Percentiles rank a stretch among this genome's conserved stretches.
phyloP scores from a whole-genome alignment of 192 early-diverging fungal genomes.

The Linnemannia zychae region DNA sequence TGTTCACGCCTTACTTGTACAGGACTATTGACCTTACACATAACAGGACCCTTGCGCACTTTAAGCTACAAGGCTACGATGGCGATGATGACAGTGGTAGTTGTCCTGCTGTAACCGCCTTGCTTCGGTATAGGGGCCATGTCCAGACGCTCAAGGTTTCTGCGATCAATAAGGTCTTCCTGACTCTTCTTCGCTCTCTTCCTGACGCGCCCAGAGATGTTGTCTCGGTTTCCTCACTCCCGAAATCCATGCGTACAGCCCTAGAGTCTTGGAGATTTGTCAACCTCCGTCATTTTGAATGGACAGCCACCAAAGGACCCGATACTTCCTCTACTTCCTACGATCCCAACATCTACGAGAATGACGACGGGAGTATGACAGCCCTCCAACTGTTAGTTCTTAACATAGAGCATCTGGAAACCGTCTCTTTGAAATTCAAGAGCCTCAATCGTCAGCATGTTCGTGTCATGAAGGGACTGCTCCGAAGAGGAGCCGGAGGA shows the following conservation, averaged over 20 bases:
- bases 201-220: neutral
- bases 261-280: neutral
- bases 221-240: neutral
- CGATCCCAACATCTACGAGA: neutral
- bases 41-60: neutral
- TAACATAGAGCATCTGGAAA: neutral
- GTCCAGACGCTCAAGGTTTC: neutral
- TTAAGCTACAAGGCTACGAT: neutral
- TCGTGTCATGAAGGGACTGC: neutral
- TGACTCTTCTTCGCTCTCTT: neutral
- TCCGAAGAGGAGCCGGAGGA: neutral
- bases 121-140: neutral
- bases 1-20: slow-evolving; percentile 9
- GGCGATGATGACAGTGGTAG: no score
- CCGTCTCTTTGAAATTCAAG: neutral
- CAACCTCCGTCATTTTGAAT: slow-evolving; percentile 4
- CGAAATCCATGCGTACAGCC: neutral
- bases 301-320: neutral
- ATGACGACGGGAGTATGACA: neutral
- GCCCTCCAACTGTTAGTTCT: neutral
- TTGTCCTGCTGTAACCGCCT: neutral
- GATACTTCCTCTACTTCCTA: neutral
- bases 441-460: neutral
- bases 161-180: neutral
- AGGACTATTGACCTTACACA: neutral